Evolutionary conservation across 2,329 filamentous ascomycete genomes (phyloP), one percentile per base, ranked within the genome.

Genomic region (Claviceps sorghi): DNA sequence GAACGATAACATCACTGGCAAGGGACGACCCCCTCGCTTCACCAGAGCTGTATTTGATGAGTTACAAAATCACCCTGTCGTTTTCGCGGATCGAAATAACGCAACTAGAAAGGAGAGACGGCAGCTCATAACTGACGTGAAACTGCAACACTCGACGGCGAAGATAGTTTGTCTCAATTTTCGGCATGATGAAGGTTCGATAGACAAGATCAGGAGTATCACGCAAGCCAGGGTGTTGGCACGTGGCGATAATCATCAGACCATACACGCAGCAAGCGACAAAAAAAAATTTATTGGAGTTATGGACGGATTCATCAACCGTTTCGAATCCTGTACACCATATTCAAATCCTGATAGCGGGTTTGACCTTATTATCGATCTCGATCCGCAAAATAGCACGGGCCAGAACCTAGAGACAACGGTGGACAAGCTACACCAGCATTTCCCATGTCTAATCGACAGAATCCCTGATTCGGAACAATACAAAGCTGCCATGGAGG

Each of bases 221-320:
- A 95, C 89, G 1, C 83, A 80, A 53, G 77, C 83, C 56, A 83
- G 93, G 49, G 88, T 98, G 1, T 71, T 96, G 21, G 77, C 80
- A 6, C 84, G 93, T 22, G 93, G 93, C 15, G 89, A 98, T 66
- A 97, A 97, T 62, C 93, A 98, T 66, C 93, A 98, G 69, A 98
- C 93, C 0, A 97, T 98, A 54, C 89, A 93, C 62, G 90, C 91
- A 11, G 84, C 80, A 46, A 84, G 86, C 52, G 79, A 84, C 45
- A 69, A 74, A 47, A 70, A 76, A 19, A 91, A 95, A 65, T 87
- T 93, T 52, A 74, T 93, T 47, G 79, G 80, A 5, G 95, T 98
- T 60, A 97, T 98, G 93, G 87, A 96, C 60, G 88, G 88, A 3
- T 98, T 98, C 68, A 75, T 98, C 58, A 68, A 79, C 13, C 82